Evolutionary conservation across 2,329 filamentous ascomycete genomes (phyloP).

Genomic region (Fusarium sp.): DNA sequence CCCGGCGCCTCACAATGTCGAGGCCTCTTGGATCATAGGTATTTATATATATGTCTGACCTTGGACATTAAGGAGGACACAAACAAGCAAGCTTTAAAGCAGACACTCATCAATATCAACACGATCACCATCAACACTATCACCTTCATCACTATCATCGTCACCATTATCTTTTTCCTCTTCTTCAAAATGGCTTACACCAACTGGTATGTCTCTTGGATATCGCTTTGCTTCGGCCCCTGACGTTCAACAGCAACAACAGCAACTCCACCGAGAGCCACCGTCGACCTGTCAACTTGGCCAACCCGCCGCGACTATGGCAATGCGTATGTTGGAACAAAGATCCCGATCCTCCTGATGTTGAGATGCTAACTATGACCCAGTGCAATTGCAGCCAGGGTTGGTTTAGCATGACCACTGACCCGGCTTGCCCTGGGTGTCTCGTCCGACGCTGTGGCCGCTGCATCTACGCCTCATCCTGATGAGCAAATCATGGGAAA

Average conservation of each 20-base stretch:
- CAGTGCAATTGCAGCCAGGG: background rate
- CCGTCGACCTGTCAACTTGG: constrained; percentile 7
- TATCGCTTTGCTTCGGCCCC: background rate
- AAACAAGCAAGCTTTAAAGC: background rate
- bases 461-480: constrained; percentile 36
- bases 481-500: background rate
- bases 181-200: constrained; percentile 6
- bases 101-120: background rate
- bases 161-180: background rate
- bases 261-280: constrained; percentile 5
- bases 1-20: background rate
- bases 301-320: background rate
- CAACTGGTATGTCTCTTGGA: constrained; percentile 4
- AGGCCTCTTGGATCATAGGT: background rate
- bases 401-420: background rate
- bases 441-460: constrained; percentile 21
- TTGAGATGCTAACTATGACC: background rate
- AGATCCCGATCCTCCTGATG: fast-evolving
- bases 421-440: constrained; percentile 7
- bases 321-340: constrained; percentile 11
- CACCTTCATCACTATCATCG: background rate
- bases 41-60: background rate
- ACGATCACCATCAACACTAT: background rate
- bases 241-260: constrained; percentile 6
- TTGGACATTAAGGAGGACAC: background rate